Evolutionary conservation across 2,329 filamentous ascomycete species (phyloP).

Genomic region (Biscogniauxia marginata): DNA sequence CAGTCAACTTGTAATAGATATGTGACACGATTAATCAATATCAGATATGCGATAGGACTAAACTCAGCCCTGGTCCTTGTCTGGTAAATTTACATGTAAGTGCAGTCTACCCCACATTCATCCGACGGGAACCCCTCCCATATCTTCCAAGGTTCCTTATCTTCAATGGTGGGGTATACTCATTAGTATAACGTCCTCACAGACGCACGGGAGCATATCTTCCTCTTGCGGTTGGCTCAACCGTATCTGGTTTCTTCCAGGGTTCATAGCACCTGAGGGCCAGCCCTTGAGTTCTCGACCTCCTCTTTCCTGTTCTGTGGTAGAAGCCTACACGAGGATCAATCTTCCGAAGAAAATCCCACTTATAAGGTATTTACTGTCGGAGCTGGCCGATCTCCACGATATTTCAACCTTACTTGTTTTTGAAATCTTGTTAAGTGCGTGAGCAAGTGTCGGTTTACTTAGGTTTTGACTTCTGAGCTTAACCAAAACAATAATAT

Average conservation of each 20-base stretch:
- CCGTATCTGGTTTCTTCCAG: neutral
- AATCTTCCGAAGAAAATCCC: neutral
- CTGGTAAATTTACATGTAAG: neutral
- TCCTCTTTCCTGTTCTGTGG: neutral
- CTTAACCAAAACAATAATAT: neutral
- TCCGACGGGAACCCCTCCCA: neutral
- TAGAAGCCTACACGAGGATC: neutral
- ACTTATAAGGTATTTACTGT: neutral
- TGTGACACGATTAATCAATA: neutral
- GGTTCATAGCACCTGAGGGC: neutral
- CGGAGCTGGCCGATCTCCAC: slow-evolving; percentile 4
- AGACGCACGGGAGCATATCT: neutral
- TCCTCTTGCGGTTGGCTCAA: neutral
- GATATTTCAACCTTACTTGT: neutral
- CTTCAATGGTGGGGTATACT: neutral
- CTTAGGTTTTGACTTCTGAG: neutral
- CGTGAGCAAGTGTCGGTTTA: neutral
- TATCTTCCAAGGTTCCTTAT: neutral
- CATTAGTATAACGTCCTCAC: neutral
- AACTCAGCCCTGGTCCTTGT: too few relatives aligned
- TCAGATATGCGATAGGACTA: neutral
- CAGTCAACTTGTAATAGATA: neutral
- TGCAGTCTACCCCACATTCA: neutral
- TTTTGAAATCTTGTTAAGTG: neutral
- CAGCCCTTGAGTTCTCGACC: too few relatives aligned